Percentiles rank a stretch among this genome's conserved stretches.
Conservation (phyloP, 306 rosid genomes). For the Medicago arabica region DNA sequence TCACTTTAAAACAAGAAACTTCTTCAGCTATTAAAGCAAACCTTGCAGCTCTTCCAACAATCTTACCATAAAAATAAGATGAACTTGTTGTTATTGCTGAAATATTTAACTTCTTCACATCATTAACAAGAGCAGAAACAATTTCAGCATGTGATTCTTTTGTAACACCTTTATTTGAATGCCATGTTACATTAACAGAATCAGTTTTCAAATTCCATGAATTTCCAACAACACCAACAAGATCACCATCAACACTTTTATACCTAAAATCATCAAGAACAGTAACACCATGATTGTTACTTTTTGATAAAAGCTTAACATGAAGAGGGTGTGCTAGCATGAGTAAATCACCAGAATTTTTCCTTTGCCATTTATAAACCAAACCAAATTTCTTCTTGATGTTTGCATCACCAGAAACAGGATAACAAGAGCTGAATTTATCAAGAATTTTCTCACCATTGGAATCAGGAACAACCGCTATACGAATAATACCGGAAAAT, state of each 20-base stretch:
- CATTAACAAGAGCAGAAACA: conserved; percentile 65
- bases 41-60: conserved; percentile 83
- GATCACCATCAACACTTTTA: conserved; percentile 83
- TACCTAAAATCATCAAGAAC: conserved; percentile 70
- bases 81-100: conserved; percentile 51
- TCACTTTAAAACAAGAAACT: conserved; percentile 55
- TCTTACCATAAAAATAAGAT: conserved; percentile 79
- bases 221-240: conserved; percentile 87
- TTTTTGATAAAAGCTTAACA: conserved; percentile 53
- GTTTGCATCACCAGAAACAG: conserved; percentile 68
- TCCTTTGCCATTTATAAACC: conserved; percentile 77
- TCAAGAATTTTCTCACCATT: conserved; percentile 58
- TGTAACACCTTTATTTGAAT: conserved; percentile 63
- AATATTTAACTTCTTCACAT: conserved; percentile 61
- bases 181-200: conserved; percentile 72
- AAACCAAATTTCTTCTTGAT: conserved; percentile 54
- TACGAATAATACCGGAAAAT: conserved; percentile 68
- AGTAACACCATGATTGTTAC: conserved; percentile 31
- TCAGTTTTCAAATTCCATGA: conserved; percentile 69
- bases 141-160: conserved; percentile 59
- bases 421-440: conserved; percentile 67
- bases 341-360: conserved; percentile 71
- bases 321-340: conserved; percentile 93
- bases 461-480: conserved; percentile 60
- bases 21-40: conserved; percentile 90